Evolutionary conservation across 768 basidiomycete species (phyloP), one percentile per base, ranked within the genome.

Genomic region (Boletus rex-veris): DNA sequence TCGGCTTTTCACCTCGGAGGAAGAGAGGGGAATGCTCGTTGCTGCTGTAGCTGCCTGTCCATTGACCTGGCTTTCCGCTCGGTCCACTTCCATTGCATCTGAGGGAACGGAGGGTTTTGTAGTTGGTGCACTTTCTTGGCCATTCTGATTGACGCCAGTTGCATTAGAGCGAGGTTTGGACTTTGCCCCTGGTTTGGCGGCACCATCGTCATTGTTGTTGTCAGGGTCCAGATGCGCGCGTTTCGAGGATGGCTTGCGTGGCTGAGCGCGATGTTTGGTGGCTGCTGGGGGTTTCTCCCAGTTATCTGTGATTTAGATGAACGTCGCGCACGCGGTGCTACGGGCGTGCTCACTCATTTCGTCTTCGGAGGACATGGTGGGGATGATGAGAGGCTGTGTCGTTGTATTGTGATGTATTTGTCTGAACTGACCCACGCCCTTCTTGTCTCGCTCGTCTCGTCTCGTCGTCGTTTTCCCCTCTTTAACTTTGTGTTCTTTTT

Each of bases 361-460:
- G 53, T 69, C 67, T 44, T 69, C 69, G 10, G 69, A 69, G 12
- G 67, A 71, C 67, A 71, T 71, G 52, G 15, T 1, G 12, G 21
- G 21, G 14, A 10, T 12, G 14, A 2, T 19, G 10, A 12, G 50
- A 76, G 48, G 71, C 65, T 49, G 60, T 54, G 60, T 57, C 18
- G 35, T 36, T 30, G 37, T 53, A 33, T 60, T 63, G 45, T 63
- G 65, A 50, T 33, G 3, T 68, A 40, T 59, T 60, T 57, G 19
- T 49, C 7, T 28, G 8, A 4, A 28, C 7, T 8, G 28, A 8
- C 28, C n/a, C 10, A 38, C 37, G 33, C 33, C 15, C 15, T 8
- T n/a, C 21, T 21, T 21, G 21, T 21, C 21, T 21, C 21, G 21
- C 21, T 21, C 16, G 15, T 37, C 52, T 62, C 37, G 35, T 24